Base-by-base conservation (phyloP, 208 protist species). In the Strigomonas oncopelti region DNA sequence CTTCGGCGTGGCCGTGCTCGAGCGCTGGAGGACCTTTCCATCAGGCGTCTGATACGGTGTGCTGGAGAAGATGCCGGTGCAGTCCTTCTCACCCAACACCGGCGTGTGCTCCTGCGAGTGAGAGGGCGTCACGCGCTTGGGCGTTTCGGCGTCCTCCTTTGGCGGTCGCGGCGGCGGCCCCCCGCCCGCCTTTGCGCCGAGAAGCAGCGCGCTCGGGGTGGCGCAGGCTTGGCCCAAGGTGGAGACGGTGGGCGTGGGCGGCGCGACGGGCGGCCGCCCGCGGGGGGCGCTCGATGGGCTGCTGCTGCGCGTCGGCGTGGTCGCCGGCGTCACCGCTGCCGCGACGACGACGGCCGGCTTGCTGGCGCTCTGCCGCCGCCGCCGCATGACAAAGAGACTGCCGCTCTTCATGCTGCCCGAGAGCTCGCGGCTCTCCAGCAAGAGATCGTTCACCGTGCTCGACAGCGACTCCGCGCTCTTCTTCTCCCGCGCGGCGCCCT, bases 341-440 rank as follows among this genome's bases (percentile, higher is more conserved):
- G 42, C 42, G 38, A 64, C 38, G 2, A 64, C 18, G 38, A 64
- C 38, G 2, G 54, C 18, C 32, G 60, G 60, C 22, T 64, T 45
- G 60, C 46, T 31, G 22, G 38, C 38, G 42, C 60, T 64, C 24
- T 64, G 36, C 22, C 42, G 16, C 5, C 42, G 42, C 11, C 42
- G 42, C 42, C 42, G 42, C 42, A 20, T 20, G 1, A 48, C 13
- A 48, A 48, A 20, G 13, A 48, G 13, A 20, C 18, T 48, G 42
- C 42, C 42, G 16, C 34, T 38, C 9, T 38, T 38, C 34, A 38
- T 38, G 34, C 34, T 38, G 9, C 34, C 34, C 9, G 42, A 48
- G 42, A 48, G 42, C 1, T 48, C 42, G 18, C 16, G 42, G 16
- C 42, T 48, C 16, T 48, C 42, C 42, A 20, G 16, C 42, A 48